phyloP scores from a whole-genome alignment of 305 asterid genomes.

The Withania somnifera region DNA sequence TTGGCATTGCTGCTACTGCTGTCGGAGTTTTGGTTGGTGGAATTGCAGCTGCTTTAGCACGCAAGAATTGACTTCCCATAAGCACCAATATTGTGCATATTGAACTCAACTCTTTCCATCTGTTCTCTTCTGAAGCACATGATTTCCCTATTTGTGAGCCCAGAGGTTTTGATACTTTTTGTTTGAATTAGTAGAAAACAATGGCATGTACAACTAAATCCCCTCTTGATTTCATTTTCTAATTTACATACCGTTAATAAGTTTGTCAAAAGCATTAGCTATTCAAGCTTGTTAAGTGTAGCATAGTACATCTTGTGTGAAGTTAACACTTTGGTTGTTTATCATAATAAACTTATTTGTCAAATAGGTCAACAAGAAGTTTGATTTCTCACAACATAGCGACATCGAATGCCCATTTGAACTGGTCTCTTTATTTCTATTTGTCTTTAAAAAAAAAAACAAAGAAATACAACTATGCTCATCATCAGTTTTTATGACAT shows the following conservation, averaged over 20 bases:
- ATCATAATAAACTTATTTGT: too few relatives aligned
- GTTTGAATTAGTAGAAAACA: neutral
- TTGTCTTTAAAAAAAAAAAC: too few relatives aligned
- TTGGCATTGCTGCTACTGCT: slow-evolving; percentile 27
- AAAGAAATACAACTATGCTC: too few relatives aligned
- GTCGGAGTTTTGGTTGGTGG: slow-evolving; percentile 27
- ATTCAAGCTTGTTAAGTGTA: too few relatives aligned
- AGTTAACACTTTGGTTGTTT: too few relatives aligned
- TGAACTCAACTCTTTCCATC: neutral
- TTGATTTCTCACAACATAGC: too few relatives aligned
- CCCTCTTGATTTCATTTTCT: neutral
- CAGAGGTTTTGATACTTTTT: neutral
- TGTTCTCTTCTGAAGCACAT: neutral
- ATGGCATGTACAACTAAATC: neutral
- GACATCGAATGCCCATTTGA: too few relatives aligned
- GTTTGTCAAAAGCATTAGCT: neutral
- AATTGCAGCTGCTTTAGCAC: slow-evolving; percentile 20
- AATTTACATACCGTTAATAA: neutral
- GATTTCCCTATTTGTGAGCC: neutral
- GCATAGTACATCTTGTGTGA: too few relatives aligned
- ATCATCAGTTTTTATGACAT: neutral
- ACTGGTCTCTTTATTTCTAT: too few relatives aligned
- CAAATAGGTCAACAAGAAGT: too few relatives aligned
- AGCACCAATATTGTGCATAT: neutral
- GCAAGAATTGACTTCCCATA: slow-evolving; percentile 6